Conservation (phyloP, 2,329 filamentous ascomycete genomes). For the Cryphonectria naterciae region DNA sequence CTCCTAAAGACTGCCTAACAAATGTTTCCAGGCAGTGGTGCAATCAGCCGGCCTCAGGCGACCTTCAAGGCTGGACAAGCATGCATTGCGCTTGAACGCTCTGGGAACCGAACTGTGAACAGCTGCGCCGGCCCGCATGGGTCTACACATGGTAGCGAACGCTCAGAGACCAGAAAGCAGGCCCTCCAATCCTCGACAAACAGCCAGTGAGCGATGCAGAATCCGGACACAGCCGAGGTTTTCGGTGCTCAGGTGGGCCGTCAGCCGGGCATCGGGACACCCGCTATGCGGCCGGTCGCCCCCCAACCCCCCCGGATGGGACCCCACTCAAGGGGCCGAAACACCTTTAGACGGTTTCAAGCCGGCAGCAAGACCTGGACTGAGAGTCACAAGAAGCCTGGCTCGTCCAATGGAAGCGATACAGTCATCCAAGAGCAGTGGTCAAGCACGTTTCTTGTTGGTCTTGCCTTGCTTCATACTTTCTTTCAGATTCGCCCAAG, state of each 20-base stretch:
- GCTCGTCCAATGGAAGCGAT: neutral
- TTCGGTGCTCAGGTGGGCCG: neutral
- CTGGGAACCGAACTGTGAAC: neutral
- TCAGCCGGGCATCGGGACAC: conserved; percentile 5
- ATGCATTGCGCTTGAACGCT: neutral
- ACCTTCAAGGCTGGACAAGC: neutral
- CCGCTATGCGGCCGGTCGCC: neutral
- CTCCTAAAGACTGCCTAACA: neutral
- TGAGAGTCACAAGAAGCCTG: neutral
- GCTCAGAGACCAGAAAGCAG: neutral
- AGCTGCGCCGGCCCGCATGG: neutral
- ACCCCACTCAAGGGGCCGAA: conserved; percentile 1
- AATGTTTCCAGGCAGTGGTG: neutral
- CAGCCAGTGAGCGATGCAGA: neutral
- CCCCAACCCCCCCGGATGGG: neutral
- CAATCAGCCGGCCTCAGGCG: neutral
- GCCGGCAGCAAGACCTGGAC: neutral
- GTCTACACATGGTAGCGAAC: neutral
- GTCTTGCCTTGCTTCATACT: neutral
- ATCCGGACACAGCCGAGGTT: neutral
- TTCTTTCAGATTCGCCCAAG: neutral
- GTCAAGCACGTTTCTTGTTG: neutral
- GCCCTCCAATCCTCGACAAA: neutral
- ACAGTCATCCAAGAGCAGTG: neutral
- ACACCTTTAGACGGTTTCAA: neutral